Evolutionary conservation across 139 green algal species (phyloP), one percentile per base, ranked within the genome.

Genomic region (Chlamydomonas eustigma): DNA sequence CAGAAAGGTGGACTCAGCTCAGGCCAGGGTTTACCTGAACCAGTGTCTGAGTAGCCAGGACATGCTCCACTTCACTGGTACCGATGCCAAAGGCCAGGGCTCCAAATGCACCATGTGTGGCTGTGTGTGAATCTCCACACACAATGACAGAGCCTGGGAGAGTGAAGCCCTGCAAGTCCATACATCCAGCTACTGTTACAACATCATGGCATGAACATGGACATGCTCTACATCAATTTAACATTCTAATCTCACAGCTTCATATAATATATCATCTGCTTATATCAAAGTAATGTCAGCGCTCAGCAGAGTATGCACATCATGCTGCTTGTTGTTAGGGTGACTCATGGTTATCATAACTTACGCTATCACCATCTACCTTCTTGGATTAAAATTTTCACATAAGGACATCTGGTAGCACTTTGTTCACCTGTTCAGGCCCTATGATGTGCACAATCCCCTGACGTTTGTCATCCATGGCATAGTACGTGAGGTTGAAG

Each of bases 361-460:
- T n/a, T n/a, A n/a, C n/a, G n/a, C n/a, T n/a, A n/a, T n/a, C n/a
- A n/a, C n/a, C n/a, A n/a, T n/a, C n/a, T n/a, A n/a, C n/a, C n/a
- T n/a, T n/a, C n/a, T n/a, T n/a, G n/a, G n/a, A n/a, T n/a, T n/a
- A n/a, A n/a, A n/a, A n/a, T n/a, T n/a, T n/a, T n/a, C n/a, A n/a
- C n/a, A n/a, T n/a, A n/a, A n/a, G n/a, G n/a, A n/a, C n/a, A n/a
- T n/a, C n/a, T n/a, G n/a, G n/a, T n/a, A n/a, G n/a, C n/a, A n/a
- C n/a, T n/a, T n/a, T n/a, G n/a, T 34, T 18, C 65, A 73, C 65
- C 65, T 75, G 68, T 38, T 75, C 38, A 22, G 68, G 68, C 25
- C 68, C 68, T 39, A 75, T 75, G 68, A 75, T 75, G 38, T 63
- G 38, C 37, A 75, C 68, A 24, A 75, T 75, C 37, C 68, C 68